phyloP scores from a whole-genome alignment of 176 grass and related monocot species.

The Eleusine coracana region DNA sequence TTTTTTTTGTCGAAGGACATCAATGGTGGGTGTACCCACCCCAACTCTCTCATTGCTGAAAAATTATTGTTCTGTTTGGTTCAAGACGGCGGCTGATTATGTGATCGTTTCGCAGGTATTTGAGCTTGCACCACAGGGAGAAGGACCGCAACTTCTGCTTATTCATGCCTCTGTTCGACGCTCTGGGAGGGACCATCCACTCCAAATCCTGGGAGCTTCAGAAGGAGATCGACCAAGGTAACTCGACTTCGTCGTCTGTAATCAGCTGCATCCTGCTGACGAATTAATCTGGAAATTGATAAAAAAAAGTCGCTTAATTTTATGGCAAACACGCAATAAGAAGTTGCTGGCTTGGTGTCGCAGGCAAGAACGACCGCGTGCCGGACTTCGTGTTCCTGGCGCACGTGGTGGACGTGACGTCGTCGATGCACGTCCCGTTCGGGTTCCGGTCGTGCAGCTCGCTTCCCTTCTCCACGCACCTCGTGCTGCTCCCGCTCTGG shows the following conservation, averaged over 20 bases:
- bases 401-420: slow-evolving; percentile 73
- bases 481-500: slow-evolving; percentile 61
- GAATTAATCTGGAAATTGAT: neutral
- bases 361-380: slow-evolving; percentile 73
- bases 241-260: neutral
- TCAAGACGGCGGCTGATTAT: neutral
- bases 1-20: too few species aligned
- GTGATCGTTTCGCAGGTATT: slow-evolving; percentile 55
- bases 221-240: slow-evolving; percentile 77
- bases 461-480: slow-evolving; percentile 40
- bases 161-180: slow-evolving; percentile 90
- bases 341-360: neutral
- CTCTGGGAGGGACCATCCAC: slow-evolving; percentile 64
- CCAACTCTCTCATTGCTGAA: neutral
- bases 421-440: slow-evolving; percentile 86
- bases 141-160: slow-evolving; percentile 86
- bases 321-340: too few species aligned
- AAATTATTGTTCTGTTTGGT: neutral
- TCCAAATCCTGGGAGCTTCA: slow-evolving; percentile 74
- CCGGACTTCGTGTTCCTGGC: slow-evolving; percentile 93
- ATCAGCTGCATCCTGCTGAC: neutral
- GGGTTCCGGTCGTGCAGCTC: slow-evolving; percentile 69
- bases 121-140: slow-evolving; percentile 82
- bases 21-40: too few species aligned
- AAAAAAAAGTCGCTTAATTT: neutral